Evolutionary conservation across 2,329 filamentous ascomycete species (phyloP).

Genomic region (Clarireedia hainanense): DNA sequence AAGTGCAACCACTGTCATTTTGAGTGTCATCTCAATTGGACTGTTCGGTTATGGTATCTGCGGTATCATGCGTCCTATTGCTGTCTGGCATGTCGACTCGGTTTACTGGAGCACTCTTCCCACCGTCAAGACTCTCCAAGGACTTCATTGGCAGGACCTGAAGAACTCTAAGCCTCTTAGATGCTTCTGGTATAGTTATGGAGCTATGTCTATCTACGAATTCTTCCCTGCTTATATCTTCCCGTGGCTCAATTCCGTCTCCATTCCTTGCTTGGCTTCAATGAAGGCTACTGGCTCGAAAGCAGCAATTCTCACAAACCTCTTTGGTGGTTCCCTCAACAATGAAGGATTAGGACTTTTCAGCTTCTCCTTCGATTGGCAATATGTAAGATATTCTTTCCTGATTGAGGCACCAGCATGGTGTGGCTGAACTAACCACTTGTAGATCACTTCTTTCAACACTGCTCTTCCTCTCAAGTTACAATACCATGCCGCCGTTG

Average conservation of each 20-base stretch:
- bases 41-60: constrained; percentile 42
- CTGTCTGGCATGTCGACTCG: constrained; percentile 42
- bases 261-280: constrained; percentile 39
- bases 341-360: constrained; percentile 39
- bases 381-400: constrained; percentile 34
- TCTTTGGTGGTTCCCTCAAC: constrained; percentile 40
- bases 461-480: constrained; percentile 45
- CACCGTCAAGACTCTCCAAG: constrained; percentile 33
- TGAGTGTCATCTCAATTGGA: constrained; percentile 40
- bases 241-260: constrained; percentile 35
- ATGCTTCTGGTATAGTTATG: constrained; percentile 36
- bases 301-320: constrained; percentile 37
- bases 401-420: constrained; percentile 4
- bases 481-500: constrained; percentile 39
- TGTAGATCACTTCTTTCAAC: constrained; percentile 44
- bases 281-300: constrained; percentile 20
- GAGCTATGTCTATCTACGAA: constrained; percentile 39
- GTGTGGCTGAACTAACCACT: not conserved
- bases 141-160: constrained; percentile 32
- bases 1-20: constrained; percentile 34
- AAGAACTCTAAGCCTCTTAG: constrained; percentile 34
- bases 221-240: constrained; percentile 41
- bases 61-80: constrained; percentile 37
- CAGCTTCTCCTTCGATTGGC: constrained; percentile 37
- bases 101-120: constrained; percentile 37